These are phyloP conservation scores for Pestalotiopsis sp. DNA, from an alignment of 2,329 filamentous ascomycete genomes.

Conservation along the genomic window DNA sequence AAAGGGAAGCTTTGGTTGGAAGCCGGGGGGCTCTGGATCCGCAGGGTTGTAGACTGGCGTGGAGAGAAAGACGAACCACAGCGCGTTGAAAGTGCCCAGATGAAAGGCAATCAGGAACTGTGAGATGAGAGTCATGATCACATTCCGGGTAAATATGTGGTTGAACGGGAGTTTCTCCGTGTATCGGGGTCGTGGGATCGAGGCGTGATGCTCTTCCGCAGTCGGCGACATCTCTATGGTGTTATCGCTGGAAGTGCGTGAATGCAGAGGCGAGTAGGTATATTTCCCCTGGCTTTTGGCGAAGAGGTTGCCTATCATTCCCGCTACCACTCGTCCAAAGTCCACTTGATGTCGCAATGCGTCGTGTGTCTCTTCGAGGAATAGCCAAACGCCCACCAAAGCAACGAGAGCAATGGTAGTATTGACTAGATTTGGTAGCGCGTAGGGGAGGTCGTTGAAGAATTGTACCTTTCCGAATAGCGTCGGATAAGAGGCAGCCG, in stretches of 20 bases:
- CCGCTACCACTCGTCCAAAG: constrained; percentile 43
- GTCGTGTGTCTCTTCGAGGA: constrained; percentile 57
- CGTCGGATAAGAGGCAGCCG: constrained; percentile 42
- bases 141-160: constrained; percentile 58
- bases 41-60: constrained; percentile 61
- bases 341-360: constrained; percentile 43
- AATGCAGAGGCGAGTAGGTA: constrained; percentile 38
- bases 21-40: constrained; percentile 31
- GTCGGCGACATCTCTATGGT: constrained; percentile 33
- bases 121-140: constrained; percentile 57
- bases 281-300: constrained; percentile 23
- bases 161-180: constrained; percentile 53
- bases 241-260: constrained; percentile 27
- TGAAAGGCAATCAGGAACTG: constrained; percentile 74
- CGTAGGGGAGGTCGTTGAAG: constrained; percentile 54
- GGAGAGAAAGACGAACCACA: constrained; percentile 78
- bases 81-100: constrained; percentile 74
- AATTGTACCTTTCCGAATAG: constrained; percentile 50
- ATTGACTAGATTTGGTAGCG: constrained; percentile 56
- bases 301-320: constrained; percentile 33
- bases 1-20: constrained; percentile 51
- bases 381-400: constrained; percentile 48
- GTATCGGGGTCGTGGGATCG: constrained; percentile 37
- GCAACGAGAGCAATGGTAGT: constrained; percentile 48
- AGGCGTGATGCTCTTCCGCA: constrained; percentile 15